These are phyloP conservation scores for Fusarium albosuccineum DNA, from an alignment of 2,329 filamentous ascomycete species.

Conservation along the genomic window DNA sequence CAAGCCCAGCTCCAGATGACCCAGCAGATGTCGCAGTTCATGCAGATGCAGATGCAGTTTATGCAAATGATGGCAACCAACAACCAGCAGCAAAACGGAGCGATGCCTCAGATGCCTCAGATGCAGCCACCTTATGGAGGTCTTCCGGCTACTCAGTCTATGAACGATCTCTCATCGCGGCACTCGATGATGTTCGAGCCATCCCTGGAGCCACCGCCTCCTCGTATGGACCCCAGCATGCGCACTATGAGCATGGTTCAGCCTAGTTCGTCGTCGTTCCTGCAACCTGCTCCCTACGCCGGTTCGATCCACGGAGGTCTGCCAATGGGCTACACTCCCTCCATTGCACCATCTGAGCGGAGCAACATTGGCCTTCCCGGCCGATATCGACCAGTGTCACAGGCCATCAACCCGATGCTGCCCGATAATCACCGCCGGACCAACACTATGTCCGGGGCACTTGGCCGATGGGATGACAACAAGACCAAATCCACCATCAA, in stretches of 20 bases:
- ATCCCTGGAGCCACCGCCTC: conserved; percentile 57
- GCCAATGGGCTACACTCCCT: conserved; percentile 80
- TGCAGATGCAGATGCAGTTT: conserved; percentile 96
- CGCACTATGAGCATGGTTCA: conserved; percentile 90
- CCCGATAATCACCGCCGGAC: conserved; percentile 49
- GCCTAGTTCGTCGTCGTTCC: conserved; percentile 71
- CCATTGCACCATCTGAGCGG: conserved; percentile 94
- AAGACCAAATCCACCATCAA: conserved; percentile 55
- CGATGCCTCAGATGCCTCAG: conserved; percentile 31
- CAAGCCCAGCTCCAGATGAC: conserved; percentile 84
- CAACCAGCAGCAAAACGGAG: conserved; percentile 42
- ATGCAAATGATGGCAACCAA: conserved; percentile 82
- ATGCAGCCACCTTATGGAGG: conserved; percentile 48
- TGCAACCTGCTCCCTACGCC: conserved; percentile 57
- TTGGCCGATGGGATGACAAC: conserved; percentile 49
- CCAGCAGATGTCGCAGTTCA: conserved; percentile 87
- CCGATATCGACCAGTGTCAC: conserved; percentile 90
- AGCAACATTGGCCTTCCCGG: conserved; percentile 93
- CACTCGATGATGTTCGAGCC: conserved; percentile 63
- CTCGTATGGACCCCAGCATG: conserved; percentile 60
- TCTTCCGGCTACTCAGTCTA: conserved; percentile 54
- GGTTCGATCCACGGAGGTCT: conserved; percentile 47
- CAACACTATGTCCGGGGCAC: conserved; percentile 52
- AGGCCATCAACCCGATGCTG: conserved; percentile 58
- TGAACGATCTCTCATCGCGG: conserved; percentile 59